These are phyloP conservation scores for Roridomyces roridus DNA, from an alignment of 768 basidiomycete genomes.

Conservation along the genomic window DNA sequence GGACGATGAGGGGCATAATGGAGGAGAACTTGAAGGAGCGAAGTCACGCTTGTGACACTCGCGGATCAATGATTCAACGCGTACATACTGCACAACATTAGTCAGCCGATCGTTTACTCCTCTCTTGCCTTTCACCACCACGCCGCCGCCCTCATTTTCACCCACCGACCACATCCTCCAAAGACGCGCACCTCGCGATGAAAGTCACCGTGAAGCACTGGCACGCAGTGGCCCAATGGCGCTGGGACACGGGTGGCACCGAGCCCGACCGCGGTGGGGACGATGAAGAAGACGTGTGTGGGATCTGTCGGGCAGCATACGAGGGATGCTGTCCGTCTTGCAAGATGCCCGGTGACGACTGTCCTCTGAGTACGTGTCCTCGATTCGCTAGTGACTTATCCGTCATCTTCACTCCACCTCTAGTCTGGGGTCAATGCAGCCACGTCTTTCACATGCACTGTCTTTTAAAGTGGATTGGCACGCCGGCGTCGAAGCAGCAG, in stretches of 20 bases:
- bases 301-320: conserved; percentile 89
- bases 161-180: too few relatives aligned
- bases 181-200: too few relatives aligned
- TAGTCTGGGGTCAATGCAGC: conserved; percentile 97
- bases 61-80: too few relatives aligned
- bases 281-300: conserved; percentile 70
- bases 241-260: conserved; percentile 68
- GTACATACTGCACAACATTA: too few relatives aligned
- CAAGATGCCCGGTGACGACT: conserved; percentile 96
- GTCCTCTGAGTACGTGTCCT: conserved; percentile 76
- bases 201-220: conserved; percentile 84
- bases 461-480: conserved; percentile 94
- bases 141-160: too few relatives aligned
- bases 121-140: too few relatives aligned
- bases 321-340: conserved; percentile 97
- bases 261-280: conserved; percentile 43
- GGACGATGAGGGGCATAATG: too few relatives aligned
- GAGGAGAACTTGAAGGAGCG: too few relatives aligned
- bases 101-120: too few relatives aligned
- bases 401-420: not conserved
- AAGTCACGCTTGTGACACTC: too few relatives aligned
- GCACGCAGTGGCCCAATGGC: conserved; percentile 90
- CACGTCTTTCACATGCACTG: conserved; percentile 99
- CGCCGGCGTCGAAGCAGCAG: conserved; percentile 87
- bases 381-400: not conserved